phyloP scores from a whole-genome alignment of 2,329 filamentous ascomycete genomes.

The Neofusicoccum sp. region DNA sequence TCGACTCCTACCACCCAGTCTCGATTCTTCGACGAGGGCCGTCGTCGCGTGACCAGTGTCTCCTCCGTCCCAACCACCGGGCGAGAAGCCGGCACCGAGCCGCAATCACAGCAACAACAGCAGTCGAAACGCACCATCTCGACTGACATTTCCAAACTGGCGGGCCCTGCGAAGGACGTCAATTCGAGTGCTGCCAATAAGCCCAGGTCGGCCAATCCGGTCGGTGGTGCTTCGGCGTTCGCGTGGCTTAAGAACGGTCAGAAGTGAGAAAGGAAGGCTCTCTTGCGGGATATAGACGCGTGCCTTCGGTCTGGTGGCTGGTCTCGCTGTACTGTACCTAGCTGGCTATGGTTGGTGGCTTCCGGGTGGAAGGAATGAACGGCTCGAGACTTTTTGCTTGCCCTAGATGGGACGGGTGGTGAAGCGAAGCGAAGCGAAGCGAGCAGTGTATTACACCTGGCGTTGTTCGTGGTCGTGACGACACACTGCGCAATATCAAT shows the following conservation, averaged over 20 bases:
- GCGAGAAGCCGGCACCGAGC: constrained; percentile 18
- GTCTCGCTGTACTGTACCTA: too few relatives aligned
- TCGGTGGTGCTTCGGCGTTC: constrained; percentile 92
- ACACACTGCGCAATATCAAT: too few relatives aligned
- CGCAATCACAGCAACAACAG: background rate
- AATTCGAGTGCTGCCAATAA: background rate
- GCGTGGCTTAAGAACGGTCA: constrained; percentile 72
- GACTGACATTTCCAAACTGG: constrained; percentile 8
- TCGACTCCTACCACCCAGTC: constrained; percentile 26
- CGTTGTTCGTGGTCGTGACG: too few relatives aligned
- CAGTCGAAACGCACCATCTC: constrained; percentile 17
- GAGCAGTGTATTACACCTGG: too few relatives aligned
- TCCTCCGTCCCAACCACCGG: constrained; percentile 22
- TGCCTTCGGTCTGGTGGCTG: too few relatives aligned
- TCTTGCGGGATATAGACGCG: too few relatives aligned
- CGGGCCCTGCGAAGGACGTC: background rate
- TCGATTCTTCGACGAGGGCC: constrained; percentile 54
- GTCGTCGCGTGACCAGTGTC: constrained; percentile 31
- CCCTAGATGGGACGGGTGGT: too few relatives aligned
- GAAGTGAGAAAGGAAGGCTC: constrained; percentile 14
- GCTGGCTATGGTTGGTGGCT: too few relatives aligned
- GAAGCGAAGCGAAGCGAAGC: too few relatives aligned
- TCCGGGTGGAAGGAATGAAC: too few relatives aligned
- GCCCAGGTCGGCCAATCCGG: constrained; percentile 62
- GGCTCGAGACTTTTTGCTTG: too few relatives aligned